Percentiles rank a stretch among this genome's conserved stretches.
Evolutionary conservation across 164 flowering plant species (phyloP).

Genomic region (Vitis amurensis): DNA sequence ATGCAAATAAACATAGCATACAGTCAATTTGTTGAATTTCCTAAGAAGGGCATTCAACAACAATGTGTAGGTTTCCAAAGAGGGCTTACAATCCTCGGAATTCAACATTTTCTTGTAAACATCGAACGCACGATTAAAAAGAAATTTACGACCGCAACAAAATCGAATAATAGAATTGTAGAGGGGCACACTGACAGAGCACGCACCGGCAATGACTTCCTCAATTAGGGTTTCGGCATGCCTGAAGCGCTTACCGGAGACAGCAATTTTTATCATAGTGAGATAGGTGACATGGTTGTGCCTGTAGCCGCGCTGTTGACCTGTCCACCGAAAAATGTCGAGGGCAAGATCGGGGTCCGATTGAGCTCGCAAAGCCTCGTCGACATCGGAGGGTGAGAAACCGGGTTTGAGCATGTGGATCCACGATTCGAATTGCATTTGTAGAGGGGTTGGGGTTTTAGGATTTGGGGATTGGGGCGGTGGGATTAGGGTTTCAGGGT

Average conservation of each 20-base stretch:
- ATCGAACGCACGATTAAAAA: slow-evolving; percentile 74
- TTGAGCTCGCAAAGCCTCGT: slow-evolving; percentile 57
- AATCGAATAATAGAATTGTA: slow-evolving; percentile 62
- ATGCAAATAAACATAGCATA: slow-evolving; percentile 64
- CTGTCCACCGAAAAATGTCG: slow-evolving; percentile 93
- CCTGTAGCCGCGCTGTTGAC: slow-evolving; percentile 64
- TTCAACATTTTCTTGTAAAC: slow-evolving; percentile 74
- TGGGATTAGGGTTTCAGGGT: slow-evolving; percentile 2
- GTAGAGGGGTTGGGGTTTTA: slow-evolving; percentile 59
- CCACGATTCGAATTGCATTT: slow-evolving; percentile 81
- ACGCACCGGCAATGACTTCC: slow-evolving; percentile 84
- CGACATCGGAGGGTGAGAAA: slow-evolving; percentile 70
- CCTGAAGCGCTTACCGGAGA: slow-evolving; percentile 38
- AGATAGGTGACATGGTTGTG: slow-evolving; percentile 65
- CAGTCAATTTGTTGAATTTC: slow-evolving; percentile 59
- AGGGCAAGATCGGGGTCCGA: slow-evolving; percentile 87
- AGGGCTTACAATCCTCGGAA: slow-evolving; percentile 56
- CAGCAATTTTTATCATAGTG: slow-evolving; percentile 50
- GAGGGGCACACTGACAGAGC: slow-evolving; percentile 46
- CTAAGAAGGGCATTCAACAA: slow-evolving; percentile 51
- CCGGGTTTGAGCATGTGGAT: slow-evolving; percentile 70
- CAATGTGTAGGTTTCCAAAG: slow-evolving; percentile 65
- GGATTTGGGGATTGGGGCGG: slow-evolving; percentile 24
- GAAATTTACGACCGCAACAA: slow-evolving; percentile 51
- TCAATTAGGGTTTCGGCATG: slow-evolving; percentile 65